phyloP scores from a whole-genome alignment of 768 basidiomycete genomes.

The Rossbeevera mucosa region DNA sequence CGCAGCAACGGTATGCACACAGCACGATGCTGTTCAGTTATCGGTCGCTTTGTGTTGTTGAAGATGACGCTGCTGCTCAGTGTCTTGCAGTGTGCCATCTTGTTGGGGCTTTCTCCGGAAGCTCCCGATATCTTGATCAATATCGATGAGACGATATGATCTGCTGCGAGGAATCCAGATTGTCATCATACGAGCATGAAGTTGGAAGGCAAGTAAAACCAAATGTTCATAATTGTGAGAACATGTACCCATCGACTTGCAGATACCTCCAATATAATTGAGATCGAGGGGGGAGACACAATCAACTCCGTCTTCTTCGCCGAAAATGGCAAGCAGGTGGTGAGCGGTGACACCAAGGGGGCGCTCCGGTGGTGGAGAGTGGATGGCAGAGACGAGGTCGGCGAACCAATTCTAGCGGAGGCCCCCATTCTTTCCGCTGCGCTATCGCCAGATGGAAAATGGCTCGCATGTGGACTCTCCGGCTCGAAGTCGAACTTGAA shows the following conservation, averaged over 20 bases:
- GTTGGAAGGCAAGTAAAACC: too few relatives aligned
- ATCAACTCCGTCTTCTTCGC: background rate
- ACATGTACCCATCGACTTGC: background rate
- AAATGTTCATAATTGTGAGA: too few relatives aligned
- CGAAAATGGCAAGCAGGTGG: background rate
- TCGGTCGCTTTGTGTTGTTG: too few relatives aligned
- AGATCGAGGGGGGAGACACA: background rate
- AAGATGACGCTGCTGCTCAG: too few relatives aligned
- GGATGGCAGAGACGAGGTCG: background rate
- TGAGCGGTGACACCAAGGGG: background rate
- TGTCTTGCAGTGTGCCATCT: too few relatives aligned
- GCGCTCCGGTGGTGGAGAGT: background rate
- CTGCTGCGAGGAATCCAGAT: background rate
- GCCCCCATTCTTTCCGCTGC: background rate
- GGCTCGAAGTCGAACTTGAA: background rate
- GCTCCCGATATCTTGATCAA: background rate
- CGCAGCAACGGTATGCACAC: too few relatives aligned
- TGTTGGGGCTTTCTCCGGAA: too few relatives aligned
- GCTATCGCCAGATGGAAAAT: background rate
- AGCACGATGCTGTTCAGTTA: too few relatives aligned
- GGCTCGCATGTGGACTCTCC: background rate
- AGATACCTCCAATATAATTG: background rate
- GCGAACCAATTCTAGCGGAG: background rate
- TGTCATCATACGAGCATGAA: background rate
- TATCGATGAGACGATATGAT: background rate